Percentiles rank a stretch among this genome's conserved stretches.
Evolutionary conservation across 345 rosid species (phyloP).

Genomic region (Abelmoschus esculentus): DNA sequence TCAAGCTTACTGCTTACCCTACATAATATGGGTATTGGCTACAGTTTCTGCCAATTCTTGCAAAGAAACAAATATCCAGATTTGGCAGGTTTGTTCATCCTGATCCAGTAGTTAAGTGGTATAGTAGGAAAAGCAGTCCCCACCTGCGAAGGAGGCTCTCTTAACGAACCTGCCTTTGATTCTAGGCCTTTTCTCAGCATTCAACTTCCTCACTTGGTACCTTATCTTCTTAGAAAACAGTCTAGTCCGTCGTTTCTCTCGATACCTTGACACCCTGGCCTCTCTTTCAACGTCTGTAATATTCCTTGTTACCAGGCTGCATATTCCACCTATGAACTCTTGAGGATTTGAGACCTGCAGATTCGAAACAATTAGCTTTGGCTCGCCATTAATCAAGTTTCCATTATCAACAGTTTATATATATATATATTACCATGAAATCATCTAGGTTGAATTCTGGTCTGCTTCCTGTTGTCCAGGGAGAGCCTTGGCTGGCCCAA

Average conservation of each 20-base stretch:
- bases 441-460: slow-evolving; percentile 9
- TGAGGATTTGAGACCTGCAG: slow-evolving; percentile 17
- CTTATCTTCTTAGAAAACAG: slow-evolving; percentile 67
- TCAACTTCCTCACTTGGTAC: slow-evolving; percentile 60
- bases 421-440: not conserved
- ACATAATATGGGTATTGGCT: not conserved
- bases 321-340: slow-evolving; percentile 12
- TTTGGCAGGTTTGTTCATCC: not conserved
- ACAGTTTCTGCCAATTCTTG: not conserved
- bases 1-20: not conserved
- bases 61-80: not conserved
- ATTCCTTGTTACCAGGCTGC: slow-evolving; percentile 6
- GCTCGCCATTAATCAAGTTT: no score
- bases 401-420: no score
- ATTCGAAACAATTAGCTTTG: not conserved
- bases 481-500: slow-evolving; percentile 11
- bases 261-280: slow-evolving; percentile 50
- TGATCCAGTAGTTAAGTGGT: not conserved
- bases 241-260: slow-evolving; percentile 52
- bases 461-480: slow-evolving; percentile 11
- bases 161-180: slow-evolving; percentile 66
- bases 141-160: slow-evolving; percentile 28
- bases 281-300: slow-evolving; percentile 32
- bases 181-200: slow-evolving; percentile 68
- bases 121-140: slow-evolving; percentile 4